Base-by-base conservation (phyloP, 2,329 filamentous ascomycete genomes). In the Epichloe brachyelytri region DNA sequence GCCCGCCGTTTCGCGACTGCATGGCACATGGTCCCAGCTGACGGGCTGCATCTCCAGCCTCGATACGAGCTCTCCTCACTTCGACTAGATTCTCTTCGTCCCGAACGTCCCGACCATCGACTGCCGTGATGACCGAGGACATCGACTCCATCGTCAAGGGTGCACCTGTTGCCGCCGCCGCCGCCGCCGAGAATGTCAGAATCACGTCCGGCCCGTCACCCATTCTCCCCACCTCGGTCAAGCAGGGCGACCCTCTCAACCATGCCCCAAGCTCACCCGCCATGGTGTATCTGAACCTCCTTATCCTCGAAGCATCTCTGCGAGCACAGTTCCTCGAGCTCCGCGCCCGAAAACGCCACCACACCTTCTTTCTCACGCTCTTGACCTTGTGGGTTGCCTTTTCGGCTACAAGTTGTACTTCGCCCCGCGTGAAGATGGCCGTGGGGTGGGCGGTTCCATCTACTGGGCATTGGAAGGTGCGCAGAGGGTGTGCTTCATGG, bases 211-310 rank as follows among this genome's bases (percentile, higher is more conserved):
- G 66, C 59, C 69, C 70, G 49, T 70, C 68, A 62, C 66, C 72
- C 60, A 69, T 73, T 62, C 58, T 65, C 57, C 65, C 72, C 56
- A 59, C 71, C 56, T 58, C 71, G 59, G 61, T 59, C 59, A 76
- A 75, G 59, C 67, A 73, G 30, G 70, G 71, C 63, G 88, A 94
- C 64, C 88, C 88, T 30, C 78, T 91, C 55, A 83, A 82, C 60
- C 82, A 84, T 55, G 81, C 91, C 15, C 90, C 90, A n/a, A 91
- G 86, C 63, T 88, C 88, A 15, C 90, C 90, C 44, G 88, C 88
- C 50, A 93, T 95, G 74, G 96, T 98, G 63, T 98, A 98, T 71
- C 82, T 98, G 61, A 98, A 98, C 69, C 84, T 98, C 22, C 79
- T 98, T 53, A 94, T 98, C 61, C 86, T 98, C 67, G 93, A 98